A percentile compares a stretch with the other conserved stretches of the same genome.
These are phyloP conservation scores for Russula lepida DNA, from an alignment of 768 basidiomycete species.

Conservation along the genomic window DNA sequence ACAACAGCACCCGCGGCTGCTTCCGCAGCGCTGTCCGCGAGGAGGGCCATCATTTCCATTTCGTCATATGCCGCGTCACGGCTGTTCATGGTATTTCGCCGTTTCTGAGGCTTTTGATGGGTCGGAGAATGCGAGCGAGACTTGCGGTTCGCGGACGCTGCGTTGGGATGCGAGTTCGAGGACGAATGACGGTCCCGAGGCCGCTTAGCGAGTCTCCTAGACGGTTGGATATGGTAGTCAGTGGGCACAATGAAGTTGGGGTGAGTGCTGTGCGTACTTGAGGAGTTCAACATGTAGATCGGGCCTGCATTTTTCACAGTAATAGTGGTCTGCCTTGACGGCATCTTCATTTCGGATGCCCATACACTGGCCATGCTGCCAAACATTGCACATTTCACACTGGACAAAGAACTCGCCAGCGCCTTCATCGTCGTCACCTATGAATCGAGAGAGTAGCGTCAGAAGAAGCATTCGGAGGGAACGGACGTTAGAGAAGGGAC, in stretches of 20 bases:
- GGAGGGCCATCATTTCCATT: conserved; percentile 54
- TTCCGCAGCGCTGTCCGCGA: conserved; percentile 64
- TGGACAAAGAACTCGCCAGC: conserved; percentile 96
- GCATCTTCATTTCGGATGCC: conserved; percentile 75
- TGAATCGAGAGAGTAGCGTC: conserved; percentile 20
- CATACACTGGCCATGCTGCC: conserved; percentile 98
- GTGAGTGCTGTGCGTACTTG: conserved; percentile 43
- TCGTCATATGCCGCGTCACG: conserved; percentile 84
- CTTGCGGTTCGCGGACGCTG: conserved; percentile 37
- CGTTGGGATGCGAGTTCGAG: conserved; percentile 29
- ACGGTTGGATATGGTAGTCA: conserved; percentile 13
- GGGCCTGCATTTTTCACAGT: conserved; percentile 88
- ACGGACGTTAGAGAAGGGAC: conserved; percentile 2
- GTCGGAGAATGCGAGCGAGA: conserved; percentile 72
- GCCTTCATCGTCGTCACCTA: conserved; percentile 63
- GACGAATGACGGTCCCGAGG: conserved; percentile 57
- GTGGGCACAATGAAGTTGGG: conserved; percentile 20
- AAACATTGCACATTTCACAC: conserved; percentile 94
- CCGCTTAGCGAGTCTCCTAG: conserved; percentile 57
- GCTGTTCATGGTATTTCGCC: conserved; percentile 96
- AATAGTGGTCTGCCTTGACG: conserved; percentile 74
- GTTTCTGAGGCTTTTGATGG: conserved; percentile 61
- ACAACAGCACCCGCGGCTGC: conserved; percentile 60
- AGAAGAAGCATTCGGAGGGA: conserved; percentile 21
- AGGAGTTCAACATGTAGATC: conserved; percentile 76